phyloP scores from a whole-genome alignment of 2,329 filamentous ascomycete genomes.

The Colletotrichum sp. region DNA sequence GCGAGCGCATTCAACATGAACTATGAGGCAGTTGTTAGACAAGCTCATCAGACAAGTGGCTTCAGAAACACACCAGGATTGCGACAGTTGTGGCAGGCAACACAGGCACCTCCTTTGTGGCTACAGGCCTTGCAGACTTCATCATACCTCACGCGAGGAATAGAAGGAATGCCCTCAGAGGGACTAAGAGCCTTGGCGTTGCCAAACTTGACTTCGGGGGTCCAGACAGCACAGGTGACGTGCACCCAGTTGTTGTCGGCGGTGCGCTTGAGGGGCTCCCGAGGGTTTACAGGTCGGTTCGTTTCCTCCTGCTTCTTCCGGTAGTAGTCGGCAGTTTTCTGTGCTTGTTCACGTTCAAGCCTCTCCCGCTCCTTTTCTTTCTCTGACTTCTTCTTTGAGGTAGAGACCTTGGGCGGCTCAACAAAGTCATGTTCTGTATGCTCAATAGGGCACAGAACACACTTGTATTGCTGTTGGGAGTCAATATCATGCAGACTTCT shows the following conservation, averaged over 20 bases:
- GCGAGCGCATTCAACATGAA: slow-evolving; percentile 91
- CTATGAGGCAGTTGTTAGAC: slow-evolving; percentile 38
- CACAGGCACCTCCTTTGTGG: slow-evolving; percentile 75
- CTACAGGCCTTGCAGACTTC: slow-evolving; percentile 87
- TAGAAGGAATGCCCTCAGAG: slow-evolving; percentile 87
- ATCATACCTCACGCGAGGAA: slow-evolving; percentile 74
- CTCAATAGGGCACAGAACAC: slow-evolving; percentile 86
- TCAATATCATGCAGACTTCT: slow-evolving; percentile 23
- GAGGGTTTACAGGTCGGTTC: slow-evolving; percentile 81
- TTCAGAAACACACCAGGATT: slow-evolving; percentile 43
- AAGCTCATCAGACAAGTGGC: slow-evolving; percentile 26
- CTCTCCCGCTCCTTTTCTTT: slow-evolving; percentile 90
- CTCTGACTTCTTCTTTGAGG: slow-evolving; percentile 88
- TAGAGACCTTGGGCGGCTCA: slow-evolving; percentile 77
- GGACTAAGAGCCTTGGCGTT: slow-evolving; percentile 82
- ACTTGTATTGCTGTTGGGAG: slow-evolving; percentile 77
- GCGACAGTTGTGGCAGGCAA: slow-evolving; percentile 79
- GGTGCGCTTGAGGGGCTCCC: slow-evolving; percentile 91
- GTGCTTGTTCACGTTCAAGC: slow-evolving; percentile 81
- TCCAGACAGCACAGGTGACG: slow-evolving; percentile 90
- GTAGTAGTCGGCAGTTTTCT: slow-evolving; percentile 81
- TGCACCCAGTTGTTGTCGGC: slow-evolving; percentile 99
- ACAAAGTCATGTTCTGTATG: slow-evolving; percentile 83
- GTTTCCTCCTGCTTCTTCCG: slow-evolving; percentile 81
- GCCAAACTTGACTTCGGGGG: slow-evolving; percentile 90